Base-by-base conservation (phyloP, 2,329 filamentous ascomycete species). In the Calonectria pteridis region DNA sequence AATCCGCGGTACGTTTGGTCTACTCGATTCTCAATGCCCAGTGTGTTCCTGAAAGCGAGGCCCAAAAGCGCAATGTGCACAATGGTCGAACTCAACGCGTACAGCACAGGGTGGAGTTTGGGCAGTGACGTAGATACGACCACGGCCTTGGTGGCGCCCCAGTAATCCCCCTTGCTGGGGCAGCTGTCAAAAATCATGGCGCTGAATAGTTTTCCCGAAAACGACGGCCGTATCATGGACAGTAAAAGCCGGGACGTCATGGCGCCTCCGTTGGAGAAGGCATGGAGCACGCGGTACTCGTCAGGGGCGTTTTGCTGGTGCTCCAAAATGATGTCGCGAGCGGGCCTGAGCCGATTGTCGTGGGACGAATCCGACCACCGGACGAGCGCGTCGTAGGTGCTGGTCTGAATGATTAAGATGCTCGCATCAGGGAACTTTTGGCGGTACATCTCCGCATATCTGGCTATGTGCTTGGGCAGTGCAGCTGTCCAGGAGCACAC, bases 101-200 rank as follows among this genome's bases (percentile, higher is more conserved):
- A 62, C 13, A 62, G 31, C 16, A 62, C 23, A 20, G 55, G 55
- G 31, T 40, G 55, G 35, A 62, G 55, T 26, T 62, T 62, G 37
- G 55, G 55, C 23, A 62, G 26, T 28, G 55, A 62, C 55, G 35
- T 62, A 10, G 55, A 62, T 35, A 40, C 55, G 5, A 62, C 55
- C 11, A 62, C 55, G n/a, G 55, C 55, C 16, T 37, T 40, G 16
- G 35, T 20, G 55, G 26, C 35, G 23, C 33, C 35, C 55, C 55
- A 40, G 33, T 62, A 62, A 23, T 62, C 55, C 13, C 55, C 55
- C 55, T 40, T 62, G 55, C 55, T 62, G 23, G 55, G 55, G 37
- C 55, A 62, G 33, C 55, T 62, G 55, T 62, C 55, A 35, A 62
- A 40, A 40, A 62, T 40, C 55, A 62, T 40, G 55, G 33, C 55